phyloP scores from a whole-genome alignment of 345 rosid species.

The Eucalyptus polyanthemos region DNA sequence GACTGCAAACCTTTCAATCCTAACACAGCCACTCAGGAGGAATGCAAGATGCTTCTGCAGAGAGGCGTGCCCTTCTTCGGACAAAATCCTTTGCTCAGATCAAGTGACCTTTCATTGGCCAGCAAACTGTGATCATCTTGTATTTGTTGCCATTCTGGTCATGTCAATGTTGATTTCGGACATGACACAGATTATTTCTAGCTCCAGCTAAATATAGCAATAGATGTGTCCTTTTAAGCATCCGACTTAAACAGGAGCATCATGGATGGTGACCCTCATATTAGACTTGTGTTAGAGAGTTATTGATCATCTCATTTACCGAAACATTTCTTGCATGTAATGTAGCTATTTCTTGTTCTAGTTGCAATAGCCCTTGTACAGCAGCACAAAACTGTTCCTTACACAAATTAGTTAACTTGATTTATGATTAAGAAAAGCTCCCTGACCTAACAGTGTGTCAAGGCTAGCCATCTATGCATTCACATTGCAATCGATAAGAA shows the following conservation, averaged over 20 bases:
- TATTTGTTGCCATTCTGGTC: background rate
- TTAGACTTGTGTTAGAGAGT: background rate
- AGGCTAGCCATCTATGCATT: background rate
- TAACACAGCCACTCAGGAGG: constrained; percentile 7
- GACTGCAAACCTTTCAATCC: constrained; percentile 20
- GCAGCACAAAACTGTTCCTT: background rate
- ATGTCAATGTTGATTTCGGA: background rate
- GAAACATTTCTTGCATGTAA: background rate
- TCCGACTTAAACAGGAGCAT: background rate
- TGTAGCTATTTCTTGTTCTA: background rate
- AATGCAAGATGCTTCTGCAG: constrained; percentile 36
- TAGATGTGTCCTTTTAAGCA: background rate
- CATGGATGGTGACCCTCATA: background rate
- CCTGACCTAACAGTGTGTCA: background rate
- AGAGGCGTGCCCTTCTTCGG: constrained; percentile 43
- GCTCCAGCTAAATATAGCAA: background rate
- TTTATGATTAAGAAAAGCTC: background rate
- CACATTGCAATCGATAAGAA: background rate
- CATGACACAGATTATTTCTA: background rate
- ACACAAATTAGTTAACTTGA: background rate
- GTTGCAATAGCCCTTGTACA: background rate
- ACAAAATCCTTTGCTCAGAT: constrained; percentile 7
- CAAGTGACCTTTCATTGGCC: background rate
- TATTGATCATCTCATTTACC: background rate
- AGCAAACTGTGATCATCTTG: too few relatives aligned